Conservation (phyloP, 805 yeast species). For the Kluyveromyces nonfermentans region DNA sequence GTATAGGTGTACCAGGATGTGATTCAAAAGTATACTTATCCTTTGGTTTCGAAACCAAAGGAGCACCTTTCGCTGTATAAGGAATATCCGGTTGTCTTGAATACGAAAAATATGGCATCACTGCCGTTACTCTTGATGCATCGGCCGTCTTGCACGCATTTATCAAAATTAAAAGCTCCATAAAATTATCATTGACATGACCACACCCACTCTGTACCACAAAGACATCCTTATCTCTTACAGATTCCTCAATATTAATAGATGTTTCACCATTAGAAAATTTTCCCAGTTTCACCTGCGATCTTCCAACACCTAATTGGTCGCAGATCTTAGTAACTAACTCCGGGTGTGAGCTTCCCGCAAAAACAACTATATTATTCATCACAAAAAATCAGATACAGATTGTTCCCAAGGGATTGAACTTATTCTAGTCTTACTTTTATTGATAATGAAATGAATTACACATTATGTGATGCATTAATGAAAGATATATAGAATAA, state of each 20-base stretch:
- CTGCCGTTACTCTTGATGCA: slow-evolving; percentile 82
- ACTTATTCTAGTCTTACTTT: too few relatives aligned
- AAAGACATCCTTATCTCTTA: slow-evolving; percentile 92
- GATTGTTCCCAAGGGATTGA: too few relatives aligned
- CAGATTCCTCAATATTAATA: slow-evolving; percentile 76
- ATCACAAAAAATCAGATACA: slow-evolving; percentile 31
- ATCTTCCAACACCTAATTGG: slow-evolving; percentile 64
- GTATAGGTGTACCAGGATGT: slow-evolving; percentile 42
- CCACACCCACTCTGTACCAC: slow-evolving; percentile 83
- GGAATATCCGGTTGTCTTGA: slow-evolving; percentile 95
- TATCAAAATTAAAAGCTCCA: slow-evolving; percentile 73
- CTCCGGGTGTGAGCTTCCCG: slow-evolving; percentile 84
- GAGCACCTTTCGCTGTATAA: slow-evolving; percentile 68
- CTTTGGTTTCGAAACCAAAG: slow-evolving; percentile 35
- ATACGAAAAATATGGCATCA: slow-evolving; percentile 88
- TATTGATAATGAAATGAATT: too few relatives aligned
- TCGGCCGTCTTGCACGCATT: slow-evolving; percentile 92
- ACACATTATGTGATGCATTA: too few relatives aligned
- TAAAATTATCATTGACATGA: slow-evolving; percentile 75
- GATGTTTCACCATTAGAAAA: slow-evolving; percentile 92
- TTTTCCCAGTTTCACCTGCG: slow-evolving; percentile 54
- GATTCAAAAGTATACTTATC: slow-evolving; percentile 40
- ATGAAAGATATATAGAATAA: too few relatives aligned
- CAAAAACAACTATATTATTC: slow-evolving; percentile 80
- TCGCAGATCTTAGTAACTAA: slow-evolving; percentile 69